A percentile compares a stretch with the other conserved stretches of the same genome.
Evolutionary conservation across 257 asterid genomes (phyloP).

Genomic region (Solanum lycopersicoides): DNA sequence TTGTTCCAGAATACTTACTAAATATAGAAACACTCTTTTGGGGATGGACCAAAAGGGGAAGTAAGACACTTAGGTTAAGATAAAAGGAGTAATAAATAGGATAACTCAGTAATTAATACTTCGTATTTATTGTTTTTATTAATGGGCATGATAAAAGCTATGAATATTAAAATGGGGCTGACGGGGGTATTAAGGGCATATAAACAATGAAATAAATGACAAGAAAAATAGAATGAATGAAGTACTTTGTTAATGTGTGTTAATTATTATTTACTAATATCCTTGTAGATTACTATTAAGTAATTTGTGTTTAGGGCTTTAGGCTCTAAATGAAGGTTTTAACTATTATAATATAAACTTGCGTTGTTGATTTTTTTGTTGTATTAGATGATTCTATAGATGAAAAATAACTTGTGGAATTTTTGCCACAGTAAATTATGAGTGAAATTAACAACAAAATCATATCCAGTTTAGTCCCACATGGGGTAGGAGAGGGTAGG

Average conservation of each 20-base stretch:
- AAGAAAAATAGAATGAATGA: not conserved
- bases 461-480: not conserved
- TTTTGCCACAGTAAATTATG: not conserved
- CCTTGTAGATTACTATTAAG: not conserved
- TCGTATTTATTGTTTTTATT: not conserved
- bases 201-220: not conserved
- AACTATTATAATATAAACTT: no score
- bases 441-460: not conserved
- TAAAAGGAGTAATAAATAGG: not conserved
- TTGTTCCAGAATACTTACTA: not conserved
- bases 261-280: no score
- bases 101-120: not conserved
- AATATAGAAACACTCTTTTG: not conserved
- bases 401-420: not conserved
- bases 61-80: not conserved
- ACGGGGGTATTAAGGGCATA: not conserved
- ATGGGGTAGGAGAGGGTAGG: not conserved
- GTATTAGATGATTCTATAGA: not conserved
- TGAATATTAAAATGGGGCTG: not conserved
- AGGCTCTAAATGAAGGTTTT: not conserved
- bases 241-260: not conserved
- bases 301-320: not conserved
- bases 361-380: no score
- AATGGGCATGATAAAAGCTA: not conserved
- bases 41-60: not conserved